A percentile compares a stretch with the other conserved stretches of the same genome.
phyloP scores from a whole-genome alignment of 2,329 filamentous ascomycete species.

The Pyrenophora teres region DNA sequence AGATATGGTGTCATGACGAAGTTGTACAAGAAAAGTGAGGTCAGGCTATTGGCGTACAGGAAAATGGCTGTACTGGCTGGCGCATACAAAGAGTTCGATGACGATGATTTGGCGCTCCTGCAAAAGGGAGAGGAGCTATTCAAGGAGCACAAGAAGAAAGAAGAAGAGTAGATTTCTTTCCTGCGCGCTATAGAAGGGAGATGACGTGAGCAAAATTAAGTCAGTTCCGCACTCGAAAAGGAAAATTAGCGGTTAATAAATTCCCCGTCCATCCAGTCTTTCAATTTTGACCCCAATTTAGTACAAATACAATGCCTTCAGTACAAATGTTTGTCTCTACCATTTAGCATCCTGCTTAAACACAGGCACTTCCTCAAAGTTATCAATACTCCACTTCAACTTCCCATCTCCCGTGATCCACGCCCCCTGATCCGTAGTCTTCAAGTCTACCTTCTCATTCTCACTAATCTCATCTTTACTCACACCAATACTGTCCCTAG shows the following conservation, averaged over 20 bases:
- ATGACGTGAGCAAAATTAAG: too few species aligned
- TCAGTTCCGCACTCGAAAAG: too few species aligned
- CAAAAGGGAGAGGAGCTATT: constrained; percentile 20
- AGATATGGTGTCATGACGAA: constrained; percentile 21
- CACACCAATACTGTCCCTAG: constrained; percentile 40
- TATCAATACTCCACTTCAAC: constrained; percentile 38
- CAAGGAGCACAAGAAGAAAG: not conserved
- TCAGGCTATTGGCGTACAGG: constrained; percentile 10
- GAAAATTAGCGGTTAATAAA: too few species aligned
- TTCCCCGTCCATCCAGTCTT: too few species aligned
- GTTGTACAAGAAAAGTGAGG: constrained; percentile 16
- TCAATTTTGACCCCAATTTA: too few species aligned
- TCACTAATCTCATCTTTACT: constrained; percentile 39
- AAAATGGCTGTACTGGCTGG: constrained; percentile 18
- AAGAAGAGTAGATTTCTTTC: too few species aligned
- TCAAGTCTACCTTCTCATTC: constrained; percentile 36
- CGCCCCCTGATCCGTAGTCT: constrained; percentile 39
- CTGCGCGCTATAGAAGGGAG: too few species aligned
- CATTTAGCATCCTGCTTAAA: constrained; percentile 39
- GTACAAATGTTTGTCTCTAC: constrained; percentile 13
- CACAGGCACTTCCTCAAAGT: constrained; percentile 41
- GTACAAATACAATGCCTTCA: too few species aligned
- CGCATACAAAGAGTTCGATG: not conserved
- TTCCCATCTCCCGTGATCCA: constrained; percentile 40
- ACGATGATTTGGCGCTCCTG: constrained; percentile 5